phyloP scores from a whole-genome alignment of 2,329 filamentous ascomycete genomes.

The Pseudogymnoascus sp. region DNA sequence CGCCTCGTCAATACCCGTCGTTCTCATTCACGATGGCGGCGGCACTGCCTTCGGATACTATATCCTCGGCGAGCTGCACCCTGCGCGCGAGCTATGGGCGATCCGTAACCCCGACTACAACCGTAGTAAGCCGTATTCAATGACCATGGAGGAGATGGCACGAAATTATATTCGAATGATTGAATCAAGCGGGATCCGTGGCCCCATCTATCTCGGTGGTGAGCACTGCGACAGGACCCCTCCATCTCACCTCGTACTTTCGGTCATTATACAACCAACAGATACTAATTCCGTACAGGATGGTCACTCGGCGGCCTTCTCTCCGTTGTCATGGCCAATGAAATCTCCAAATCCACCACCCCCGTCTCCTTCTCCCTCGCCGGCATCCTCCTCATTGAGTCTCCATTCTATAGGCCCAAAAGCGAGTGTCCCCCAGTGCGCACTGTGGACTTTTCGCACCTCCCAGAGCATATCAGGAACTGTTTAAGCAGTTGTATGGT shows the following conservation, averaged over 20 bases:
- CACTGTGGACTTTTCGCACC: background rate
- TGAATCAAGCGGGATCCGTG: background rate
- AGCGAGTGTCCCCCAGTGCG: background rate
- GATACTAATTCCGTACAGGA: background rate
- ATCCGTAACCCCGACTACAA: background rate
- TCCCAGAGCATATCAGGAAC: background rate
- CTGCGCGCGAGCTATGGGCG: slow-evolving; percentile 8
- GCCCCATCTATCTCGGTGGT: slow-evolving; percentile 1
- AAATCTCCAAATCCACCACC: background rate
- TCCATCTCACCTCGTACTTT: background rate
- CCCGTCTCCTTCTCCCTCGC: background rate
- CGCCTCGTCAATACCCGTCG: background rate
- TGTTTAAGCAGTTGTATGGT: background rate
- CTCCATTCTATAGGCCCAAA: background rate
- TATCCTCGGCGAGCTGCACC: background rate
- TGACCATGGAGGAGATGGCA: background rate
- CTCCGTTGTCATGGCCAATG: background rate
- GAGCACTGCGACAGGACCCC: background rate
- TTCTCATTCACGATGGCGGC: slow-evolving; percentile 7
- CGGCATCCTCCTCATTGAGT: background rate
- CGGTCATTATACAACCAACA: background rate
- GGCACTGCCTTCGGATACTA: background rate
- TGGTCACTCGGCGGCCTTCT: slow-evolving; percentile 3
- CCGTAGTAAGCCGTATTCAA: background rate
- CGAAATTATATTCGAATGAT: background rate